phyloP scores from a whole-genome alignment of 208 protist genomes.

The Leishmania turanica region DNA sequence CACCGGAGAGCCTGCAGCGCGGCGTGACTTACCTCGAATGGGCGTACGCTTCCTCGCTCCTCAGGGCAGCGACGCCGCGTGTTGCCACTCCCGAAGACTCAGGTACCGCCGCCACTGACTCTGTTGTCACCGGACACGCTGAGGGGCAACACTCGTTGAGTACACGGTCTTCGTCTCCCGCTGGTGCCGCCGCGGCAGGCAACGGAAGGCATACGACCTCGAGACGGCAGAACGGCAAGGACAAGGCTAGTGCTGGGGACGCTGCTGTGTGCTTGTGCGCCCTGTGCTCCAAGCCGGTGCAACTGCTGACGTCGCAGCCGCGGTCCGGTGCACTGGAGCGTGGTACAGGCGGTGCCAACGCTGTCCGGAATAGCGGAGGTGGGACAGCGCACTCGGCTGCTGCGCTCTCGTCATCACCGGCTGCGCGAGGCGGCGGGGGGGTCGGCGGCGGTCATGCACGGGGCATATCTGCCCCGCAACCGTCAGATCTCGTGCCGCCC shows the following conservation, averaged over 20 bases:
- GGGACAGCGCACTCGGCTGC: not conserved
- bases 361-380: not conserved
- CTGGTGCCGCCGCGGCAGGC: not conserved
- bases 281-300: conserved; percentile 39
- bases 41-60: conserved; percentile 54
- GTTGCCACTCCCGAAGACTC: not conserved
- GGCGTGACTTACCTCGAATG: conserved; percentile 72
- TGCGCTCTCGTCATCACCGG: not conserved
- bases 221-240: not conserved
- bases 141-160: not conserved
- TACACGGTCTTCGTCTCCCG: not conserved
- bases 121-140: not conserved
- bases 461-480: not conserved
- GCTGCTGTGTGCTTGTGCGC: conserved; percentile 17
- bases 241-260: not conserved
- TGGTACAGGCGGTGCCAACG: not conserved
- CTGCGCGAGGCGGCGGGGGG: not conserved
- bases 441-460: not conserved
- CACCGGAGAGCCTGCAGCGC: conserved; percentile 40
- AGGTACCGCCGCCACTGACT: too few species aligned
- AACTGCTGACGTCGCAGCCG: conserved; percentile 7
- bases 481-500: not conserved
- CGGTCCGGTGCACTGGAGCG: not conserved
- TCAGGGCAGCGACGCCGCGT: conserved; percentile 19
- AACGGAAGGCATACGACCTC: not conserved